phyloP scores from a whole-genome alignment of 73 alveolate species.

The Tetrahymena thermophila region DNA sequence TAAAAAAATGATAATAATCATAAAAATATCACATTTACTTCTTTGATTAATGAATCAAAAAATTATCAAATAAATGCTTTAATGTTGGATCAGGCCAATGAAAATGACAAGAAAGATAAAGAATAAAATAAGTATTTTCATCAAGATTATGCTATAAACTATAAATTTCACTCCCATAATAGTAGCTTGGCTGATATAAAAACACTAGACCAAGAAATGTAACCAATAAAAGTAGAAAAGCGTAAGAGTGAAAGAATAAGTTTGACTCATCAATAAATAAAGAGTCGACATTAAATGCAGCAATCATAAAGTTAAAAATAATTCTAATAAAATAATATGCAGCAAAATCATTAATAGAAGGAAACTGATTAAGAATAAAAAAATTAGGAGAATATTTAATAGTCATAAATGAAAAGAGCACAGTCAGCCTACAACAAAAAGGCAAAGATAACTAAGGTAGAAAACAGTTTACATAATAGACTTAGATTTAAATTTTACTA shows the following conservation, averaged over 20 bases:
- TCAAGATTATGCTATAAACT: neutral
- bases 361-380: neutral
- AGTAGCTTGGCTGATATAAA: neutral
- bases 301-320: neutral
- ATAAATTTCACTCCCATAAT: neutral
- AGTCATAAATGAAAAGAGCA: neutral
- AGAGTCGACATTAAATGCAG: neutral
- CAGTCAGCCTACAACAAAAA: neutral
- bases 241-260: neutral
- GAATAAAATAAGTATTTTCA: too few relatives aligned
- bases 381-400: neutral
- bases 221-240: too few relatives aligned
- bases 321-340: neutral
- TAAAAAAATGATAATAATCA: neutral
- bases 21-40: neutral
- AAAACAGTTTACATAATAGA: neutral
- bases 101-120: too few relatives aligned
- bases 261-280: neutral
- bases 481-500: neutral
- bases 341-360: neutral
- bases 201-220: neutral
- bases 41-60: neutral
- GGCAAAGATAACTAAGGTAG: neutral
- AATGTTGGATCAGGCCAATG: neutral
- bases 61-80: neutral